Conservation (phyloP, 2,329 filamentous ascomycete species). For the Apiospora sp. region DNA sequence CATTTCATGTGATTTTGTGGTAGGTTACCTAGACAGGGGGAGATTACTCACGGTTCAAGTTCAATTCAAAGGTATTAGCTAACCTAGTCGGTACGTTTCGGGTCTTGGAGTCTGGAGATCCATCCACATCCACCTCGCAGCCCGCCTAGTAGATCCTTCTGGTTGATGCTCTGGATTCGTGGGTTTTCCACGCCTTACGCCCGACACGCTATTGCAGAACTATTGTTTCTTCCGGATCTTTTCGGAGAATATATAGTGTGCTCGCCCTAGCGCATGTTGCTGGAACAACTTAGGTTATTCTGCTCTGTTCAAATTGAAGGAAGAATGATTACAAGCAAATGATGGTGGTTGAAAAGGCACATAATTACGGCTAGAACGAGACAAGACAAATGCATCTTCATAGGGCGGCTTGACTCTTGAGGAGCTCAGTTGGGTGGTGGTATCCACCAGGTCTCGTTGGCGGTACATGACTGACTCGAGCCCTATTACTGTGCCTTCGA, state of each 20-base stretch:
- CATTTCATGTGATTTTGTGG: neutral
- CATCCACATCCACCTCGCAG: neutral
- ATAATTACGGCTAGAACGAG: neutral
- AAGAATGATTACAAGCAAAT: neutral
- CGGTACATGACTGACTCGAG: constrained; percentile 1
- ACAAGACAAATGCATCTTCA: neutral
- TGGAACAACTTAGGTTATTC: neutral
- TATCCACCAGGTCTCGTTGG: neutral
- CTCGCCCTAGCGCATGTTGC: neutral
- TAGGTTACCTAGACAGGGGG: neutral
- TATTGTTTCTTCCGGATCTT: neutral
- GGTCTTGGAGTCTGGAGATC: neutral
- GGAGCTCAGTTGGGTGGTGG: neutral
- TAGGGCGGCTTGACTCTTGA: neutral
- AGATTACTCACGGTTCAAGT: neutral
- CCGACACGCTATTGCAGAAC: neutral
- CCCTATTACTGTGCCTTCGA: neutral
- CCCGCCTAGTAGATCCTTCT: neutral
- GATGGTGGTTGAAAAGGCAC: neutral
- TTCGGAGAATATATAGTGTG: no score
- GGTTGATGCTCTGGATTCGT: constrained; percentile 8
- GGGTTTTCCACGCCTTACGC: neutral
- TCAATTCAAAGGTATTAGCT: no score
- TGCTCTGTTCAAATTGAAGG: neutral
- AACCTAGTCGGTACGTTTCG: neutral